Evolutionary conservation across 176 grass and related monocot species (phyloP).

Genomic region (Zea luxurians): DNA sequence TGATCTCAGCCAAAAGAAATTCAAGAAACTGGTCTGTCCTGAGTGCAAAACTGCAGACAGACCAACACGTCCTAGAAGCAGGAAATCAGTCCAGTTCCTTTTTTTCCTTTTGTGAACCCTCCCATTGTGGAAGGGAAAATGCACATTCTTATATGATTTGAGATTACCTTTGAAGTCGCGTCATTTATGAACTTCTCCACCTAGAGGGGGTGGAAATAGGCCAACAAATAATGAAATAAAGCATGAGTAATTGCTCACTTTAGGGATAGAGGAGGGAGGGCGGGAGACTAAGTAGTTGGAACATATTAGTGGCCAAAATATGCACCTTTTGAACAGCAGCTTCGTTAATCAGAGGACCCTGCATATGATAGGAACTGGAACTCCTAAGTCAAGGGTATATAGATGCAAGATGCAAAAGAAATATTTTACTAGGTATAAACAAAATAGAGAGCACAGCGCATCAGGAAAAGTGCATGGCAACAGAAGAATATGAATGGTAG

Average conservation of each 20-base stretch:
- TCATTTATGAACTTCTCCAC: constrained; percentile 86
- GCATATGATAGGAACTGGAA: constrained; percentile 32
- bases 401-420: background rate
- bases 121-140: constrained; percentile 17
- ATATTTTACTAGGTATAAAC: background rate
- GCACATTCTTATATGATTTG: background rate
- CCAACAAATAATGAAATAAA: constrained; percentile 27
- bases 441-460: constrained; percentile 25
- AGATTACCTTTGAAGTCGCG: constrained; percentile 84
- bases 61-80: background rate
- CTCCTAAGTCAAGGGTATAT: constrained; percentile 27
- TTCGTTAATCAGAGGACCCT: constrained; percentile 98
- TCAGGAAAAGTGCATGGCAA: background rate
- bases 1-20: background rate
- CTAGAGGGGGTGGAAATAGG: constrained; percentile 38
- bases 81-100: constrained; percentile 2
- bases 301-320: background rate
- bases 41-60: background rate
- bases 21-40: background rate
- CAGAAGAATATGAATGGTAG: background rate
- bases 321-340: constrained; percentile 77
- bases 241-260: constrained; percentile 20
- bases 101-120: background rate
- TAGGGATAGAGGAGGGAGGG: background rate
- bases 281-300: background rate